Evolutionary conservation across 805 yeast genomes (phyloP), one percentile per base, ranked within the genome.

Genomic region (Hermanozyma aechmeae): DNA sequence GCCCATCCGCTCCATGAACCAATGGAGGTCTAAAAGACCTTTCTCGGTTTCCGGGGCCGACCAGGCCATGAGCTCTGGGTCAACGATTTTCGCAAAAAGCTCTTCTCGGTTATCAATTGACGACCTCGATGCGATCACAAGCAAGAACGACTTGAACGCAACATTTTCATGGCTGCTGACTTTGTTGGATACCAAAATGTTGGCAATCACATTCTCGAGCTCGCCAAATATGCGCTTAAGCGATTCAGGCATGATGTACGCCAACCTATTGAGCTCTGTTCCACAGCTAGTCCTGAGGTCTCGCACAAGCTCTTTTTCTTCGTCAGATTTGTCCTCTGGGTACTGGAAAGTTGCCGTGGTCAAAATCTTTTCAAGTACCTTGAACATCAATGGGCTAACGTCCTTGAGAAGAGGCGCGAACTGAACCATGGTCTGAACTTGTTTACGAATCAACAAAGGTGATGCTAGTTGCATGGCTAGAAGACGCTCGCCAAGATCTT

Each of bases 1-100:
- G 3, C 98, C 98, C 29, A 93, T 69, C 44, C 96, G 71, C 55
- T 87, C 97, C 97, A 92, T 89, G 44, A 92, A 92, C 97, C 97
- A 92, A 36, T 85, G 95, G 25, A 93, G 65, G 48, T 89, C 94
- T 46, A 78, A 63, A 16, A 92, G 60, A 0, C 96, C 96, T 47
- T 85, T 85, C 38, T 84, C 86, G 0, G 96, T 89, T 8, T 74
- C 77, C 13, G 86, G 89, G 26, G 87, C 86, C 1, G 89, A 78
- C 99, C 99, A 92, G 0, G 95, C 87, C 9, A 70, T 58, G 27
- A 93, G 61, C 40, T 92, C 96, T 0, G 96, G 95, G 50, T 92
- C 98, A 2, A 93, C 98, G 33, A 93, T 81, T 25, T 75, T 69
- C 13, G 84, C 70, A 53, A 92, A 93, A 35, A 86, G 63, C 39